Conservation (phyloP, 192 early-diverging fungal genomes). For the Coemansia sp. region DNA sequence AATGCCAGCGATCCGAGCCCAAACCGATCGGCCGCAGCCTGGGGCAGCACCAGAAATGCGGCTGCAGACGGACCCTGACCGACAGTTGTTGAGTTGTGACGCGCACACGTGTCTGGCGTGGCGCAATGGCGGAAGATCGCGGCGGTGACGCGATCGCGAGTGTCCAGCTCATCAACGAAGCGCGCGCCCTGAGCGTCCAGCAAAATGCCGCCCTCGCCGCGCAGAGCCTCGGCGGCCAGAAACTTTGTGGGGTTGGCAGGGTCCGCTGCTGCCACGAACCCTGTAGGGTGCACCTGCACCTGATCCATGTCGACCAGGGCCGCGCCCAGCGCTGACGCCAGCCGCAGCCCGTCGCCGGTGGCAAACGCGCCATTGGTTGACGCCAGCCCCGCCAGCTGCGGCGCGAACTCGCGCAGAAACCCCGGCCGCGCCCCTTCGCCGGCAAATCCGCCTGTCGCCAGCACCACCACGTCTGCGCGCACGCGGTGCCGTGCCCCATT, state of each 20-base stretch:
- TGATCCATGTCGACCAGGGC: constrained; percentile 92
- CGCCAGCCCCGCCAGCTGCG: constrained; percentile 67
- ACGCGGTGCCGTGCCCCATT: constrained; percentile 66
- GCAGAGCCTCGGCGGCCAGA: constrained; percentile 93
- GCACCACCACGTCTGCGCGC: constrained; percentile 68
- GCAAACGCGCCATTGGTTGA: constrained; percentile 95
- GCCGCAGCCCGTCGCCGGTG: constrained; percentile 92
- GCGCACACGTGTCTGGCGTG: constrained; percentile 14
- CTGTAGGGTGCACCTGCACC: constrained; percentile 97
- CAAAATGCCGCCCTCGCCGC: constrained; percentile 88
- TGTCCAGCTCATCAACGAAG: constrained; percentile 91
- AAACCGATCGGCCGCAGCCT: constrained; percentile 41
- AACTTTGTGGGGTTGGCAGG: constrained; percentile 91
- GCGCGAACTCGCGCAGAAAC: constrained; percentile 80
- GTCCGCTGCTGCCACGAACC: constrained; percentile 85
- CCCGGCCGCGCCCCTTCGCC: constrained; percentile 80
- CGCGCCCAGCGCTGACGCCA: constrained; percentile 74
- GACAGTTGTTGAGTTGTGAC: not conserved
- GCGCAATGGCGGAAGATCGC: constrained; percentile 74
- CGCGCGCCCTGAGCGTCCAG: constrained; percentile 78
- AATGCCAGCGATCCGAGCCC: constrained; percentile 46
- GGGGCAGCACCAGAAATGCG: constrained; percentile 49
- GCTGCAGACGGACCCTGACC: constrained; percentile 13
- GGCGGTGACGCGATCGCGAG: constrained; percentile 90
- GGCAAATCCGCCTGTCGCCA: constrained; percentile 96